A percentile compares a stretch with the other conserved stretches of the same genome.
phyloP scores from a whole-genome alignment of 495 filamentous ascomycete genomes.

The Penicillium mononematosum region DNA sequence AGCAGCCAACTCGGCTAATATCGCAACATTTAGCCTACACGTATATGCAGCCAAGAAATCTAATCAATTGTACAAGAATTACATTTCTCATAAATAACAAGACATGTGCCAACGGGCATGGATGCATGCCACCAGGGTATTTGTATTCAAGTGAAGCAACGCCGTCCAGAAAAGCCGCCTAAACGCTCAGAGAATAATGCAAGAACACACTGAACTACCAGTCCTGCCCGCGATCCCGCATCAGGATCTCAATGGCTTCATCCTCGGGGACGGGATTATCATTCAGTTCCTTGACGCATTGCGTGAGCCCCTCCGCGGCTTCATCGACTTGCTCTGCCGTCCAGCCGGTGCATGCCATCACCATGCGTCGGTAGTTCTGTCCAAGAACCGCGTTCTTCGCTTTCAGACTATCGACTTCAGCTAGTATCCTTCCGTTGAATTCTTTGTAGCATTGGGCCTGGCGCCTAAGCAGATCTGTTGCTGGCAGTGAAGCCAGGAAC shows the following conservation, averaged over 20 bases:
- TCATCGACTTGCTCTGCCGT: conserved; percentile 48
- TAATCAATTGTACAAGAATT: conserved; percentile 7
- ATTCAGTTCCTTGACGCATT: conserved; percentile 49
- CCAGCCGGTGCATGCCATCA: conserved; percentile 51
- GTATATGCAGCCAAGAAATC: not conserved
- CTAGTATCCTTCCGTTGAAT: conserved; percentile 36
- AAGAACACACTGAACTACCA: conserved; percentile 33
- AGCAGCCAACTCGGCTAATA: conserved; percentile 6
- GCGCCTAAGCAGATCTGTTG: conserved; percentile 30
- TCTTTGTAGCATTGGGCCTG: conserved; percentile 35
- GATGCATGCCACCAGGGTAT: conserved; percentile 27
- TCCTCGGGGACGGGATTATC: conserved; percentile 49
- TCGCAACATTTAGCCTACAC: conserved; percentile 11
- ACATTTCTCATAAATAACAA: conserved; percentile 20
- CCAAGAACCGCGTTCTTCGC: conserved; percentile 48
- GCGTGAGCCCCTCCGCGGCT: conserved; percentile 46
- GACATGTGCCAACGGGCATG: conserved; percentile 21
- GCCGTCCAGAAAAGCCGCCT: conserved; percentile 17
- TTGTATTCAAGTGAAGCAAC: conserved; percentile 27
- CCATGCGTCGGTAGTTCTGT: conserved; percentile 49
- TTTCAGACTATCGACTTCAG: conserved; percentile 41
- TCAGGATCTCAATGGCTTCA: conserved; percentile 49
- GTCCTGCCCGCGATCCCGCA: conserved; percentile 50
- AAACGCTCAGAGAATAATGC: conserved; percentile 23
- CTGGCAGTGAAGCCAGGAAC: conserved; percentile 33